These are phyloP conservation scores for Dendrothele bispora DNA, from an alignment of 768 basidiomycete species.

Conservation along the genomic window DNA sequence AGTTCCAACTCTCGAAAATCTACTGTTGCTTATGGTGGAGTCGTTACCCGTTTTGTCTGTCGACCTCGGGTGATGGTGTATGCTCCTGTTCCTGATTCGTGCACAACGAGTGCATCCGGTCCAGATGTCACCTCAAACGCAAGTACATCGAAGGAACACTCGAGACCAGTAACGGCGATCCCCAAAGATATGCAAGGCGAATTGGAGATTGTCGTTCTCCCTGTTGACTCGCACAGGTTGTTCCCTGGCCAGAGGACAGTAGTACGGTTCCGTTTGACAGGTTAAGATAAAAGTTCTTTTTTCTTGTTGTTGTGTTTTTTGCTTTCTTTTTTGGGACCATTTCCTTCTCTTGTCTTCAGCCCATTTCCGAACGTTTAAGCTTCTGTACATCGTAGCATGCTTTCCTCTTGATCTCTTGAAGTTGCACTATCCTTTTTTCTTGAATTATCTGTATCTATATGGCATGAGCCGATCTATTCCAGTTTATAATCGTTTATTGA, in stretches of 20 bases:
- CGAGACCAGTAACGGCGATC: not conserved
- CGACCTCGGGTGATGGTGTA: not conserved
- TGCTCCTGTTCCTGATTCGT: not conserved
- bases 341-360: no score
- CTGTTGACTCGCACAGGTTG: slow-evolving; percentile 33
- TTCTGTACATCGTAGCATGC: no score
- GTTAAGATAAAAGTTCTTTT: slow-evolving; percentile 5
- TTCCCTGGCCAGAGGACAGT: slow-evolving; percentile 34
- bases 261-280: slow-evolving; percentile 31
- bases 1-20: not conserved
- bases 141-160: no score
- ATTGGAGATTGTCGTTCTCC: slow-evolving; percentile 30
- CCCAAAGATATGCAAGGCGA: slow-evolving; percentile 25
- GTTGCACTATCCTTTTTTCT: no score
- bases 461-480: no score
- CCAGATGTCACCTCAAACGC: no score
- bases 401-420: no score
- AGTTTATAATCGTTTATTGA: no score
- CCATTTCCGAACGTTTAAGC: no score
- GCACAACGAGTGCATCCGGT: not conserved
- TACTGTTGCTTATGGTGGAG: not conserved
- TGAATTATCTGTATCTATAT: no score
- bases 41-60: slow-evolving; percentile 3
- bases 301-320: not conserved
- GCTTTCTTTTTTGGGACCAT: no score